Evolutionary conservation across 208 protist species (phyloP), one percentile per base, ranked within the genome.

Genomic region (Spironucleus salmonicida): DNA sequence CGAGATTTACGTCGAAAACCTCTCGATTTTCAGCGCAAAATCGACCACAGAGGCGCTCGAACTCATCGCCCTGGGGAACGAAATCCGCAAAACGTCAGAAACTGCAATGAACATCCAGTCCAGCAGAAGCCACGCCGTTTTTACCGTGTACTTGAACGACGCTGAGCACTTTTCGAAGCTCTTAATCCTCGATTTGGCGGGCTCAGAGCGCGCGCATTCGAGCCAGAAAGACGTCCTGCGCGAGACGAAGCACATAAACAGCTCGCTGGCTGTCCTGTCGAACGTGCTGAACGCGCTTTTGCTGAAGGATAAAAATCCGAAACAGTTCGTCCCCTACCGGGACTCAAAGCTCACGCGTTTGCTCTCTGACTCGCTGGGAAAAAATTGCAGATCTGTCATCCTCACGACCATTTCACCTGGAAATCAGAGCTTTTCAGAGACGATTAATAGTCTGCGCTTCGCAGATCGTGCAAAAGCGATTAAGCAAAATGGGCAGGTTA

Each of bases 341-440:
- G 76, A 76, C 91, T 81, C 82, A 29, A 79, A 82, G n/a, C 76
- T 85, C 2, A 85, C 82, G 0, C 75, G 80, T 27, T 29, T 85
- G 23, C 81, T 85, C 0, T 30, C 58, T 39, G 82, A 85, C 27
- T 84, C 81, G 0, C 59, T 85, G 19, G 82, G 81, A 30, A 81
- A 81, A 27, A 84, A 83, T 62, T 53, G 59, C 32, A 81, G 71
- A 38, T 82, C 82, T n/a, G 40, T 71, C n/a, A 23, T 71, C 32
- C 9, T n/a, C 38, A 49, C 64, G 2, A 71, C 13, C 38, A 71
- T 71, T 71, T 49, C 34, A 29, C 64, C 64, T 19, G 34, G 30
- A 7, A 32, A n/a, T 38, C 7, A 2, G 11, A 45, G 64, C 40
- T 71, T 71, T 35, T 38, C 13, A 27, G 64, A 71, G n/a, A 71